Evolutionary conservation across 1,284 basidiomycete species (phyloP), one percentile per base, ranked within the genome.

Genomic region (Tetrapyrgos nigripes): DNA sequence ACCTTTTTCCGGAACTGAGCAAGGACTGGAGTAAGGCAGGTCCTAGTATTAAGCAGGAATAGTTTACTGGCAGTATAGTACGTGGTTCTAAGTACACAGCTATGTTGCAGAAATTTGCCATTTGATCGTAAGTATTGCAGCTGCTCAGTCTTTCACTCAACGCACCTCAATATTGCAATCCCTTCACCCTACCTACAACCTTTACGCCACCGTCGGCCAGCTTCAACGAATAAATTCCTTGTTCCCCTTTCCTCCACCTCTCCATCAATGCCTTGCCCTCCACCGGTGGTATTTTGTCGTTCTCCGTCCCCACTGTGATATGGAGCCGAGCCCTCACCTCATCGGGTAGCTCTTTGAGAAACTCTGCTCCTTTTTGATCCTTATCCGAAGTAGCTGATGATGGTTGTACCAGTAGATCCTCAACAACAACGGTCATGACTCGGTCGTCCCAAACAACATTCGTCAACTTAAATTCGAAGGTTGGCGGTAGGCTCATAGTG

Each of bases 261-360:
- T 83, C 74, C 10, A 94, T 86, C 58, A 97, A 67, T 0, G 63
- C 70, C 68, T 78, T 87, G 10, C 87, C 92, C 76, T 97, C 94
- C 45, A 91, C 86, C 1, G 94, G 83, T 0, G 71, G 66, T 1
- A 97, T 79, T 2, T 76, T 74, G 17, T 74, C 70, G 43, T 80
- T 69, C 54, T 71, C 67, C 4, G 94, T 97, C 2, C 94, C 97
- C 3, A 98, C 87, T 0, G 97, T 99, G 59, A 99, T 84, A 71
- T 99, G 97, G 63, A 96, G 71, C 60, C 82, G 64, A 11, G 76
- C 65, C 59, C 75, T 76, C 11, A 87, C 66, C 17, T 83, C 80
- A 14, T 76, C 69, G 0, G 83, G 77, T 21, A 96, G 66, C 46
- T 62, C 67, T 3, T 72, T 71, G 21, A 88, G 63, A 50, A 91